A percentile compares a stretch with the other conserved stretches of the same genome.
phyloP scores from a whole-genome alignment of 176 grass and related monocot species.

The Olyra latifolia region DNA sequence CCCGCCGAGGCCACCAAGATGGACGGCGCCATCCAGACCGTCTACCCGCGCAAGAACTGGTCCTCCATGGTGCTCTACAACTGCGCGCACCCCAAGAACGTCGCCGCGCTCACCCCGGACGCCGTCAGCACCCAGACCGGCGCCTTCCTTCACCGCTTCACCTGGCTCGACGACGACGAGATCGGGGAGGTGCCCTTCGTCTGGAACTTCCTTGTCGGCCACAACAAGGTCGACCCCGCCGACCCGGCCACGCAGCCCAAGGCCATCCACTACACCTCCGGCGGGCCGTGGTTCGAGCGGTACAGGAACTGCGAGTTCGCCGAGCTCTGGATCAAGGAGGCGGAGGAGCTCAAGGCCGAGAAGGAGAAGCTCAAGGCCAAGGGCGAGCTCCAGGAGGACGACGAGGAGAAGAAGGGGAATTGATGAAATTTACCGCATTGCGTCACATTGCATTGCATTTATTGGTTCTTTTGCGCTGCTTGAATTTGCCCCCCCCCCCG shows the following conservation, averaged over 20 bases:
- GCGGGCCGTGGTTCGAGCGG: slow-evolving; percentile 77
- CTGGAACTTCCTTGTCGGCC: slow-evolving; percentile 86
- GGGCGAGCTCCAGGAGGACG: neutral
- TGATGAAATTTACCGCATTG: neutral
- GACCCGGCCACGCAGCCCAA: slow-evolving; percentile 55
- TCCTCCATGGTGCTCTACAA: slow-evolving; percentile 86
- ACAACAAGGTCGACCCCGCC: slow-evolving; percentile 55
- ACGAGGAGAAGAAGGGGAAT: slow-evolving; percentile 25
- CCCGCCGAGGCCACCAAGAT: slow-evolving; percentile 69
- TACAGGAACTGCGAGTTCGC: slow-evolving; percentile 74
- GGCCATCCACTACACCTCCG: slow-evolving; percentile 70
- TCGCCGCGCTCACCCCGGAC: slow-evolving; percentile 56
- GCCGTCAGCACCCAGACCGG: slow-evolving; percentile 72
- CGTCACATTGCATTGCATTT: slow-evolving; percentile 11
- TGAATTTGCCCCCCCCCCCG: neutral
- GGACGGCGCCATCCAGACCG: slow-evolving; percentile 77
- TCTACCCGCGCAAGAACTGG: slow-evolving; percentile 88
- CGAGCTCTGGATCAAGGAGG: slow-evolving; percentile 67
- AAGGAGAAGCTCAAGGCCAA: slow-evolving; percentile 34
- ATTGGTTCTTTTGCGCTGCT: slow-evolving; percentile 21
- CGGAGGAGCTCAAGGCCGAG: slow-evolving; percentile 57
- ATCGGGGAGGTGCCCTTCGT: slow-evolving; percentile 74
- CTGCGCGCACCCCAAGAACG: slow-evolving; percentile 77
- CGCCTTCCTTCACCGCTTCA: slow-evolving; percentile 72
- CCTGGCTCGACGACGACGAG: slow-evolving; percentile 77